Percentiles rank a stretch among this genome's conserved stretches.
Conservation (phyloP, 805 yeast species). For the Kazachstania martiniae region DNA sequence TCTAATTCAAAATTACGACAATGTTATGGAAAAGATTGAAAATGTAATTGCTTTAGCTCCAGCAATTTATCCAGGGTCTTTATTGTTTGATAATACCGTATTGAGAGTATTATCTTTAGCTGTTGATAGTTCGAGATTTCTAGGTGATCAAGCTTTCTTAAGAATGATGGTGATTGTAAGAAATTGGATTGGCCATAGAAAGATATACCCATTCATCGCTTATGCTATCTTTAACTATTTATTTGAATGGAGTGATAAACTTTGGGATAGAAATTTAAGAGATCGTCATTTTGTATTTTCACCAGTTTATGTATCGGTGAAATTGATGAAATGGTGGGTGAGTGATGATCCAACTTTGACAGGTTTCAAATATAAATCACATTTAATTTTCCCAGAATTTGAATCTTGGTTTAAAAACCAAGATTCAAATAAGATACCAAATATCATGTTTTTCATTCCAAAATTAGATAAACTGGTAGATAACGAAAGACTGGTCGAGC, state of each 20-base stretch:
- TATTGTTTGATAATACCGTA: conserved; percentile 51
- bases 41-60: conserved; percentile 76
- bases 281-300: conserved; percentile 74
- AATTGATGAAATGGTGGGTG: conserved; percentile 90
- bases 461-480: conserved; percentile 68
- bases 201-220: conserved; percentile 49
- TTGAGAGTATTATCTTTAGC: conserved; percentile 46
- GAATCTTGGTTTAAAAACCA: conserved; percentile 38
- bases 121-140: conserved; percentile 38
- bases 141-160: conserved; percentile 70
- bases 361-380: conserved; percentile 31
- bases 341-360: conserved; percentile 29
- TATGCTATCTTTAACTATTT: conserved; percentile 77
- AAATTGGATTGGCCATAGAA: conserved; percentile 34
- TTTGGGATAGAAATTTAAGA: conserved; percentile 63
- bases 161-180: conserved; percentile 61
- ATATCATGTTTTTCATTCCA: conserved; percentile 58
- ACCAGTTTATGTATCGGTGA: conserved; percentile 73
- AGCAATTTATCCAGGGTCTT: conserved; percentile 77
- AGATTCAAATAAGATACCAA: conserved; percentile 35
- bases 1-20: conserved; percentile 32
- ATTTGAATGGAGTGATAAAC: conserved; percentile 74
- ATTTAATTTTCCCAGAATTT: conserved; percentile 38
- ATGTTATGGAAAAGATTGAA: conserved; percentile 43
- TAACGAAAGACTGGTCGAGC: conserved; percentile 54